phyloP scores from a whole-genome alignment of 2,329 filamentous ascomycete genomes.

The Cordyceps cicadae region DNA sequence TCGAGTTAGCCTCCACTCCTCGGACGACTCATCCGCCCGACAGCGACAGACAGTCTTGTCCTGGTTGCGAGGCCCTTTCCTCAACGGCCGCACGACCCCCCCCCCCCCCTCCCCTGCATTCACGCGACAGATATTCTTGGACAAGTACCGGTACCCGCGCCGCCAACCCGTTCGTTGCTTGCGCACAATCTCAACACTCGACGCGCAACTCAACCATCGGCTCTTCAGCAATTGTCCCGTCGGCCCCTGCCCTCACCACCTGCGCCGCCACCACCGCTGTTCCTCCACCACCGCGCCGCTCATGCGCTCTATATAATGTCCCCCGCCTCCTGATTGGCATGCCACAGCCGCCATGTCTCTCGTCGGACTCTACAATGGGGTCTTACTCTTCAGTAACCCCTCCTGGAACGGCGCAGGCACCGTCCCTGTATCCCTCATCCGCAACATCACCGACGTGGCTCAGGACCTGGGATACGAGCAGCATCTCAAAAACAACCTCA shows the following conservation, averaged over 20 bases:
- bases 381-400: conserved; percentile 54
- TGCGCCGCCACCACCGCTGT: neutral
- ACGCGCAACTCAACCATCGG: neutral
- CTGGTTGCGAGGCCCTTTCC: neutral
- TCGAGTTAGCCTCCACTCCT: neutral
- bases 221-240: neutral
- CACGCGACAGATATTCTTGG: neutral
- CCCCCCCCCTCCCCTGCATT: neutral
- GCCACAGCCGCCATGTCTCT: conserved; percentile 24
- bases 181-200: neutral
- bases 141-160: neutral
- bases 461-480: conserved; percentile 46
- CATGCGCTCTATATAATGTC: conserved; percentile 11
- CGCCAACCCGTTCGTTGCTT: neutral
- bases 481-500: conserved; percentile 51
- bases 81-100: neutral
- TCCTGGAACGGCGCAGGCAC: conserved; percentile 42
- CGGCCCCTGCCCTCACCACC: neutral
- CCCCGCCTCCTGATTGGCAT: conserved; percentile 9
- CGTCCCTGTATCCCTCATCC: conserved; percentile 44
- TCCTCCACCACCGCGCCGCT: neutral
- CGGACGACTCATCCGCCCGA: neutral
- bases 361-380: conserved; percentile 42
- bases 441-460: conserved; percentile 48
- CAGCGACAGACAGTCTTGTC: neutral